These are phyloP conservation scores for Margaritispora aquatica DNA, from an alignment of 495 filamentous ascomycete species.

Conservation along the genomic window DNA sequence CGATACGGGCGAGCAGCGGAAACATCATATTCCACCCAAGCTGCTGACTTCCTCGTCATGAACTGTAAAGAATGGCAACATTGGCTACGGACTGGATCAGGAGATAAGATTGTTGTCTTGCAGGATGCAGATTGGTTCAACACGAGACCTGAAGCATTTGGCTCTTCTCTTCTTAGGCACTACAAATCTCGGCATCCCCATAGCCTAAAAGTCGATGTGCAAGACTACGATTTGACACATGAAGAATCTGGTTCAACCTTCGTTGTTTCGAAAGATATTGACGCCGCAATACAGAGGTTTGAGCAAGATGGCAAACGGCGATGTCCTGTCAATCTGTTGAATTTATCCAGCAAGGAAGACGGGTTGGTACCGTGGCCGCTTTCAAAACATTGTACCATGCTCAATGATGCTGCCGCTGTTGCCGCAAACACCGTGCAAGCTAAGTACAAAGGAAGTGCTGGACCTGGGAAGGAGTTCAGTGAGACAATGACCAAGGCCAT, in stretches of 20 bases:
- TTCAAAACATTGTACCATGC: constrained; percentile 5
- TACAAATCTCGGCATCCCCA: not conserved
- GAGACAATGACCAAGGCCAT: constrained; percentile 2
- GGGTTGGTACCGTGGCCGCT: constrained; percentile 1
- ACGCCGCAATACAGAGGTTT: not conserved
- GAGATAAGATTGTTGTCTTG: constrained; percentile 2
- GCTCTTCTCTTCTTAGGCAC: not conserved
- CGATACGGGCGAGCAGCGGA: not conserved
- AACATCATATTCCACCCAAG: not conserved
- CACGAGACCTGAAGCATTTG: not conserved
- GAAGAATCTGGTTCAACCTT: not conserved
- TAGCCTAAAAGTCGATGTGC: constrained; percentile 3
- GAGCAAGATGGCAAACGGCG: not conserved
- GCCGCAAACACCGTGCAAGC: not conserved
- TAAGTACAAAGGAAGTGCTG: constrained; percentile 1
- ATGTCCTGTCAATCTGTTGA: constrained; percentile 6
- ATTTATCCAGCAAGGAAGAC: constrained; percentile 2
- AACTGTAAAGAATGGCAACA: not conserved
- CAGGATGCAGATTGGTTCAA: constrained; percentile 1
- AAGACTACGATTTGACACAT: not conserved
- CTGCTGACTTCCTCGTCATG: constrained; percentile 2
- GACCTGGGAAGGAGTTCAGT: constrained; percentile 1
- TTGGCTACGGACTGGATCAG: not conserved
- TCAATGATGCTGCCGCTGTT: constrained; percentile 5
- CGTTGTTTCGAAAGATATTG: not conserved